A percentile compares a stretch with the other conserved stretches of the same genome.
Conservation (phyloP, 2,329 filamentous ascomycete species). For the Pyricularia sp. region DNA sequence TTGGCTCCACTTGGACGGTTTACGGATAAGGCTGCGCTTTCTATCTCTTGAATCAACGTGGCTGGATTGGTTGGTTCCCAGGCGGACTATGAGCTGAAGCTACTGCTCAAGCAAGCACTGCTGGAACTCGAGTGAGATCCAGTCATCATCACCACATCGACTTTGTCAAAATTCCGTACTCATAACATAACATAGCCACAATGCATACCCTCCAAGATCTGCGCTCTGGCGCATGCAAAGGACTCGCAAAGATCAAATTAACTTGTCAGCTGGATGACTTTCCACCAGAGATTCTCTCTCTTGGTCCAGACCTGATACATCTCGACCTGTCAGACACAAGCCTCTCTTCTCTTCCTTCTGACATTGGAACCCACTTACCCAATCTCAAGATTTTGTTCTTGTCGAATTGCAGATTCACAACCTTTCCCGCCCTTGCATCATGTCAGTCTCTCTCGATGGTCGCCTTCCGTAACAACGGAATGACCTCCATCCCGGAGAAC, state of each 20-base stretch:
- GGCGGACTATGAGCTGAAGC: neutral
- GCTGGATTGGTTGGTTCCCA: neutral
- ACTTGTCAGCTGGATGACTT: slow-evolving; percentile 22
- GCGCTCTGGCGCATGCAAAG: slow-evolving; percentile 20
- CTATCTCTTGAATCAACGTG: neutral
- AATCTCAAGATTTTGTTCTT: slow-evolving; percentile 37
- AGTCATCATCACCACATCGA: neutral
- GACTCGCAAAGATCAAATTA: slow-evolving; percentile 25
- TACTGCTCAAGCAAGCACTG: too few relatives aligned
- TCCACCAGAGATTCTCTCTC: slow-evolving; percentile 29
- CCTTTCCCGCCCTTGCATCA: slow-evolving; percentile 32
- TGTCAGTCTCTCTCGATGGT: slow-evolving; percentile 38
- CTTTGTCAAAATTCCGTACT: neutral
- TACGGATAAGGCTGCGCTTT: neutral
- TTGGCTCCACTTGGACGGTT: neutral
- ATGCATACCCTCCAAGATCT: slow-evolving; percentile 24
- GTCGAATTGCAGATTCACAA: slow-evolving; percentile 32
- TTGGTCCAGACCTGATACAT: slow-evolving; percentile 30
- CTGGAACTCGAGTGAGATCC: neutral
- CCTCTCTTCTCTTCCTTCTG: slow-evolving; percentile 28
- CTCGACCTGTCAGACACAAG: slow-evolving; percentile 38
- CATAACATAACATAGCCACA: neutral
- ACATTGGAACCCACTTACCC: slow-evolving; percentile 26
- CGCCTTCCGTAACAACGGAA: slow-evolving; percentile 35
- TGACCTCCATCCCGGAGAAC: slow-evolving; percentile 29